These are phyloP conservation scores for Acanthamoeba royreba DNA, from an alignment of 208 protist species.

Conservation along the genomic window DNA sequence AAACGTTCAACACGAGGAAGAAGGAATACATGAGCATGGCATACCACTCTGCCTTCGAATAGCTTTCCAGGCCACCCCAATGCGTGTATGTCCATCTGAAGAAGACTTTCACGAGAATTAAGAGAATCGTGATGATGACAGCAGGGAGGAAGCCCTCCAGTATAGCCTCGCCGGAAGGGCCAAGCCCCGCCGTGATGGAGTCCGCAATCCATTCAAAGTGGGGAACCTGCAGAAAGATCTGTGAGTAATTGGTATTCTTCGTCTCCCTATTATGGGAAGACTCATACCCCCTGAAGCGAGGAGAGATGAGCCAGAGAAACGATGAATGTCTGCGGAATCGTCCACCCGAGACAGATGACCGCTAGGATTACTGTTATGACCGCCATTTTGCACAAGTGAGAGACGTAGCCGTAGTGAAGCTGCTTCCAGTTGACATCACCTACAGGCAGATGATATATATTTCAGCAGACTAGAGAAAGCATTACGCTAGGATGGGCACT, in stretches of 20 bases:
- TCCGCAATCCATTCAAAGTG: not conserved
- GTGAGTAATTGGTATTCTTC: not conserved
- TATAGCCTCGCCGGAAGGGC: not conserved
- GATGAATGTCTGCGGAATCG: not conserved
- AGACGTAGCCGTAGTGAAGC: not conserved
- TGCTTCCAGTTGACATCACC: constrained; percentile 8
- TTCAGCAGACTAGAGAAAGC: not conserved
- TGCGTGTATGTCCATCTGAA: not conserved
- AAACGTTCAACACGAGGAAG: constrained; percentile 40
- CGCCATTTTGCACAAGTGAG: not conserved
- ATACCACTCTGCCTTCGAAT: constrained; percentile 1
- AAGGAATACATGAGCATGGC: constrained; percentile 35
- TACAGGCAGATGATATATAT: not conserved
- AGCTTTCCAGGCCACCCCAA: not conserved
- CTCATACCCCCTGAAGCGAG: not conserved
- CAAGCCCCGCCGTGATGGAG: not conserved
- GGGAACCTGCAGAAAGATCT: not conserved
- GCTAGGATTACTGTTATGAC: not conserved
- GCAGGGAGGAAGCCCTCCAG: not conserved
- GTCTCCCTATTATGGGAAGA: not conserved
- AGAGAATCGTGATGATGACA: not conserved
- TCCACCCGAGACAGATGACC: not conserved
- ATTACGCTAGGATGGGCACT: not conserved
- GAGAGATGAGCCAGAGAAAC: not conserved
- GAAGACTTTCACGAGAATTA: not conserved